Percentiles rank a stretch among this genome's conserved stretches.
These are phyloP conservation scores for Kurtzmaniella natalensis DNA, from an alignment of 1,139 yeast species.

Conservation along the genomic window DNA sequence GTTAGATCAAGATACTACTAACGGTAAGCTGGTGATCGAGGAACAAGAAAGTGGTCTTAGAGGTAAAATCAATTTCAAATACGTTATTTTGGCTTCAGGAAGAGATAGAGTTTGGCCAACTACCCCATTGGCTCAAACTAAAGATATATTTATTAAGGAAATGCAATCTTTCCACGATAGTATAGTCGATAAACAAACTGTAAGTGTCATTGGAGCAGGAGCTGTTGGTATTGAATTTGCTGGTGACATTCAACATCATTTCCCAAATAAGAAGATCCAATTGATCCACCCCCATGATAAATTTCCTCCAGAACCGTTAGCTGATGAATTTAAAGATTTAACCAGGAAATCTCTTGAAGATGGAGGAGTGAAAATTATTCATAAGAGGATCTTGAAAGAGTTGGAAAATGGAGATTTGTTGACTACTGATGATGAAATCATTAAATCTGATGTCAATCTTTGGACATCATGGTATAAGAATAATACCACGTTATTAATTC, in stretches of 20 bases:
- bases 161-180: slow-evolving; percentile 27
- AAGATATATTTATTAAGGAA: slow-evolving; percentile 25
- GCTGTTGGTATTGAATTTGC: slow-evolving; percentile 50
- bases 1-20: slow-evolving; percentile 10
- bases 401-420: slow-evolving; percentile 24
- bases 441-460: slow-evolving; percentile 31
- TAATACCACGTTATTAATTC: slow-evolving; percentile 28
- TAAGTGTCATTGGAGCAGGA: slow-evolving; percentile 45
- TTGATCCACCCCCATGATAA: slow-evolving; percentile 37
- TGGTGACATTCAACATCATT: slow-evolving; percentile 37
- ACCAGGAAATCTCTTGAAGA: slow-evolving; percentile 22
- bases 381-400: slow-evolving; percentile 25
- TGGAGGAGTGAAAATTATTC: slow-evolving; percentile 18
- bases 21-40: no score
- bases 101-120: slow-evolving; percentile 52
- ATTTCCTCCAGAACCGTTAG: slow-evolving; percentile 41
- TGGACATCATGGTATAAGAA: slow-evolving; percentile 45
- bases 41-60: slow-evolving; percentile 4
- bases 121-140: slow-evolving; percentile 39
- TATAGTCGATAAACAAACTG: slow-evolving; percentile 18
- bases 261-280: slow-evolving; percentile 31
- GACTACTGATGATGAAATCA: slow-evolving; percentile 24
- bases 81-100: slow-evolving; percentile 47
- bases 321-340: slow-evolving; percentile 25
- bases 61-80: slow-evolving; percentile 41